A percentile compares a stretch with the other conserved stretches of the same genome.
phyloP scores from a whole-genome alignment of 2,329 filamentous ascomycete species.

The Paradendryphiella salina region DNA sequence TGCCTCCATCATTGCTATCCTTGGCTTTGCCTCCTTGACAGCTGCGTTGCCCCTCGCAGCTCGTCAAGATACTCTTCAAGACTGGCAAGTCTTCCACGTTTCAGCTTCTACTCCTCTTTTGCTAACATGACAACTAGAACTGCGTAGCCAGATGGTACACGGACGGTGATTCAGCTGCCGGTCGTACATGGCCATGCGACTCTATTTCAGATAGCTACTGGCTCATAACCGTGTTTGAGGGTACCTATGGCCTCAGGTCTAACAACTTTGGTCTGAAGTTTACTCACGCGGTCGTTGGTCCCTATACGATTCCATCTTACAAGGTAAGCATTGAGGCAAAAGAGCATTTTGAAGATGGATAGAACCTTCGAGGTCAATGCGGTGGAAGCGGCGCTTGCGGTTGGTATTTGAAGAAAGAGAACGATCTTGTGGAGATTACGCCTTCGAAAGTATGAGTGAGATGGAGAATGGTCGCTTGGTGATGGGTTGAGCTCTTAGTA shows the following conservation, averaged over 20 bases:
- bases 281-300: constrained; percentile 22
- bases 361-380: constrained; percentile 23
- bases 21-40: constrained; percentile 14
- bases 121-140: constrained; percentile 15
- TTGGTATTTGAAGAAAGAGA: constrained; percentile 9
- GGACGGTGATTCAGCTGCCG: constrained; percentile 17
- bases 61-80: constrained; percentile 20
- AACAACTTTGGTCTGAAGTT: constrained; percentile 31
- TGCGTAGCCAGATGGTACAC: constrained; percentile 33
- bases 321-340: constrained; percentile 20
- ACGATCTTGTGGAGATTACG: constrained; percentile 1
- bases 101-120: not conserved
- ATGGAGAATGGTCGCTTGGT: not conserved
- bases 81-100: constrained; percentile 27
- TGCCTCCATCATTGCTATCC: constrained; percentile 8
- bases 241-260: constrained; percentile 9
- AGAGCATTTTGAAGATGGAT: constrained; percentile 20
- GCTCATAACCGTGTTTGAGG: constrained; percentile 26
- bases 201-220: constrained; percentile 26
- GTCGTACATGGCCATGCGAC: constrained; percentile 35
- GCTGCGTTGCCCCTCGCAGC: constrained; percentile 16
- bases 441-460: not conserved
- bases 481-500: not conserved
- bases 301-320: constrained; percentile 18
- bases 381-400: constrained; percentile 27